Percentiles rank a stretch among this genome's conserved stretches.
phyloP scores from a whole-genome alignment of 805 yeast genomes.

The Yarrowia phangngaensis region DNA sequence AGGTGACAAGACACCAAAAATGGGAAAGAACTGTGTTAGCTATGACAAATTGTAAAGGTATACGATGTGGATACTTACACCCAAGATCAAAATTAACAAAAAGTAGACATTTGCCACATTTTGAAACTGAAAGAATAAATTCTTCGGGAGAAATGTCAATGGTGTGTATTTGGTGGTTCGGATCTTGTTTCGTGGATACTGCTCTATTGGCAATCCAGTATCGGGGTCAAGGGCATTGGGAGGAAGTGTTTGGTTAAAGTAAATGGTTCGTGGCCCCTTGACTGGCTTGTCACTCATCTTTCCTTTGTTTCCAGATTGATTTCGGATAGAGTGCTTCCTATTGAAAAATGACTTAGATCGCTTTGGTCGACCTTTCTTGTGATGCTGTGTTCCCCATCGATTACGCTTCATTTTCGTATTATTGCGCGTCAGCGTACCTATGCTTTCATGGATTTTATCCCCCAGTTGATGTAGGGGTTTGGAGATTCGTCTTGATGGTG shows the following conservation, averaged over 20 bases:
- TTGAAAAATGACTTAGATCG: constrained; percentile 34
- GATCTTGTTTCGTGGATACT: constrained; percentile 86
- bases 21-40: constrained; percentile 48
- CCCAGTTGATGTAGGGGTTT: constrained; percentile 26
- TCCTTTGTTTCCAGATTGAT: constrained; percentile 17
- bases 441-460: constrained; percentile 24
- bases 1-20: constrained; percentile 71
- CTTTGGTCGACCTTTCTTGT: constrained; percentile 62
- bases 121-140: constrained; percentile 71
- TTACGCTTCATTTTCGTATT: constrained; percentile 64
- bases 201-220: constrained; percentile 56
- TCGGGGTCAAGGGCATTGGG: constrained; percentile 44
- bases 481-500: constrained; percentile 9
- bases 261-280: constrained; percentile 42
- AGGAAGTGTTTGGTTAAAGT: constrained; percentile 52
- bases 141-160: constrained; percentile 80
- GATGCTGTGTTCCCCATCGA: constrained; percentile 89
- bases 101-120: constrained; percentile 91
- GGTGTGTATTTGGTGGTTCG: constrained; percentile 97
- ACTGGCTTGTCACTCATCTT: constrained; percentile 20
- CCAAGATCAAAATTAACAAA: constrained; percentile 66
- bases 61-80: constrained; percentile 5
- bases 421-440: constrained; percentile 34
- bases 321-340: constrained; percentile 8
- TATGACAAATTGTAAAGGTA: background rate